Evolutionary conservation across 2,329 filamentous ascomycete genomes (phyloP).

Genomic region (Pyrenochaeta sp.): DNA sequence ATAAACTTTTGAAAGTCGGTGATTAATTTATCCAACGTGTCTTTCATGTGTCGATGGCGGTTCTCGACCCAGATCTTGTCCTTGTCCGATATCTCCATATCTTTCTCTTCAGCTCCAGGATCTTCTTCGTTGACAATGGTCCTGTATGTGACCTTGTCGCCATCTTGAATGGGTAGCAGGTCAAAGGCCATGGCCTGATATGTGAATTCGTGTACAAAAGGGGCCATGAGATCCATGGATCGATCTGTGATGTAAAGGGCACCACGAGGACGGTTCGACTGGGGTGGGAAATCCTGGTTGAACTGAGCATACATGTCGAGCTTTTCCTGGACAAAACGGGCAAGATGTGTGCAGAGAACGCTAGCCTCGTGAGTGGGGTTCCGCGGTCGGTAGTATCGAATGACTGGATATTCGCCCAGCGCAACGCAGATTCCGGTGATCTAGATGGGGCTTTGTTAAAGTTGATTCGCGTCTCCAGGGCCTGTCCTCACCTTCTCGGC

Average conservation of each 20-base stretch:
- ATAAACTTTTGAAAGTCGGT: slow-evolving; percentile 92
- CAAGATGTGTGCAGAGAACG: slow-evolving; percentile 86
- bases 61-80: slow-evolving; percentile 97
- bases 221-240: slow-evolving; percentile 89
- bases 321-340: slow-evolving; percentile 89
- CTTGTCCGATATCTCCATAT: slow-evolving; percentile 88
- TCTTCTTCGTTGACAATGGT: slow-evolving; percentile 79
- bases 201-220: slow-evolving; percentile 92
- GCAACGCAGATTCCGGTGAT: slow-evolving; percentile 88
- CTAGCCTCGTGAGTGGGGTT: slow-evolving; percentile 82
- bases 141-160: slow-evolving; percentile 85
- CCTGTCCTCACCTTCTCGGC: slow-evolving; percentile 77
- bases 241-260: slow-evolving; percentile 88
- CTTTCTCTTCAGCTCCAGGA: slow-evolving; percentile 76
- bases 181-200: slow-evolving; percentile 99
- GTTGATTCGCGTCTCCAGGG: background rate
- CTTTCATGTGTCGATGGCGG: slow-evolving; percentile 95
- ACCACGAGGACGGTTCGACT: slow-evolving; percentile 77
- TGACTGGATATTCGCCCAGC: slow-evolving; percentile 90
- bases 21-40: slow-evolving; percentile 93
- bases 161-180: slow-evolving; percentile 84
- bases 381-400: slow-evolving; percentile 85
- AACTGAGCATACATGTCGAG: slow-evolving; percentile 87
- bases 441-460: slow-evolving; percentile 52
- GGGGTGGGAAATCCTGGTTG: slow-evolving; percentile 84